Evolutionary conservation across 768 basidiomycete genomes (phyloP), one percentile per base, ranked within the genome.

Genomic region (Boletus subcaerulescens): DNA sequence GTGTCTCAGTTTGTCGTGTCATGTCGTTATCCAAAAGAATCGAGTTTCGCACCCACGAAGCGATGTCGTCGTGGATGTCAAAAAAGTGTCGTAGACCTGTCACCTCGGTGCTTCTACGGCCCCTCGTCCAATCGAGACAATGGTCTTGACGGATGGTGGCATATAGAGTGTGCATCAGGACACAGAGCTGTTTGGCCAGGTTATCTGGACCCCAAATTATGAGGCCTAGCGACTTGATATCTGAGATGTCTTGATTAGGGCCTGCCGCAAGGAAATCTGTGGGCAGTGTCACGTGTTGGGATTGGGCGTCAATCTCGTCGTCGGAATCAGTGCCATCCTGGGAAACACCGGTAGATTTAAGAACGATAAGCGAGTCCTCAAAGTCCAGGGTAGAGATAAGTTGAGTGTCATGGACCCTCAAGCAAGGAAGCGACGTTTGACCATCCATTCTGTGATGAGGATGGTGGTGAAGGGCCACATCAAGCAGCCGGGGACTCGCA

Each of bases 141-240:
- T 95, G 91, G 40, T 82, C 81, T 8, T 83, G 78, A 10, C 81
- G 80, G 52, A 94, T 82, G 65, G 82, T 84, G 55, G 75, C 71
- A 68, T 93, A 96, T 7, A 86, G 74, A 36, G 77, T 72, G 52
- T 79, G 83, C 67, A 95, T 91, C 57, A 85, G 74, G 43, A 94
- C 72, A n/a, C 87, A 84, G 42, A 96, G 75, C 62, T 95, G 92
- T 41, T 92, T 83, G 0, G 92, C 92, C 33, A 96, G 64, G 52
- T 87, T 83, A 20, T 78, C 64, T 2, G 90, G 78, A 60, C 89
- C 85, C 55, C 89, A 75, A 59, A 42, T 35, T 15, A 83, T 80
- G 13, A 82, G 65, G 17, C 40, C 40, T 10, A 52, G n/a, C 8
- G 29, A 29, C 15, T 38, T 43, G 32, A 32, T n/a, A 33, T 56